A percentile compares a stretch with the other conserved stretches of the same genome.
phyloP scores from a whole-genome alignment of 139 green algal species.

The Limnomonas spitsbergensis region DNA sequence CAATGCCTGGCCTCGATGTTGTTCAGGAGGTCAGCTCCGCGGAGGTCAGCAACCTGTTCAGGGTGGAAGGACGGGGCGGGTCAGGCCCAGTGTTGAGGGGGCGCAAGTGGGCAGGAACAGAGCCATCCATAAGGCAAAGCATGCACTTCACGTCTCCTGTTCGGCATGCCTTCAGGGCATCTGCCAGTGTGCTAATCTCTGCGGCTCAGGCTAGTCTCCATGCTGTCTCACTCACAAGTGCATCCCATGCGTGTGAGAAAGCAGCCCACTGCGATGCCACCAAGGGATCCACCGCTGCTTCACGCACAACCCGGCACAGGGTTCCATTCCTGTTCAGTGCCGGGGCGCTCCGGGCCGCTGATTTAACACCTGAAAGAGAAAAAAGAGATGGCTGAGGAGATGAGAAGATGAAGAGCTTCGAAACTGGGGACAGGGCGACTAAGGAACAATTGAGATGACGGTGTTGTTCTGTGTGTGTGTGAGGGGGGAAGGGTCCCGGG shows the following conservation, averaged over 20 bases:
- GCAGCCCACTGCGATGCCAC: slow-evolving; percentile 21
- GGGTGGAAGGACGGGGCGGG: background rate
- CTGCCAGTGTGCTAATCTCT: background rate
- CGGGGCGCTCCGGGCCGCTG: too few relatives aligned
- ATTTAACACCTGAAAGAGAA: too few relatives aligned
- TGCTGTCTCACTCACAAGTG: slow-evolving; percentile 12
- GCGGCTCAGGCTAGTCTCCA: background rate
- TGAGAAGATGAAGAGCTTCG: too few relatives aligned
- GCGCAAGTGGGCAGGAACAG: background rate
- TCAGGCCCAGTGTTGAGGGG: background rate
- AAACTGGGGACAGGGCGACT: too few relatives aligned
- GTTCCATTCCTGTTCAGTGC: too few relatives aligned
- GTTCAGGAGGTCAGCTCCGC: slow-evolving; percentile 22
- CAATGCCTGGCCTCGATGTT: slow-evolving; percentile 30
- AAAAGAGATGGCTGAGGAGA: too few relatives aligned
- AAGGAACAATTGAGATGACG: too few relatives aligned
- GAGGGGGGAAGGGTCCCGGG: too few relatives aligned
- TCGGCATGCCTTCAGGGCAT: too few relatives aligned
- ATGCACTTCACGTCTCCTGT: too few relatives aligned
- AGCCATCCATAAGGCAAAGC: background rate
- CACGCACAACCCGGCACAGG: slow-evolving; percentile 15
- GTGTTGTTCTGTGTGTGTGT: too few relatives aligned
- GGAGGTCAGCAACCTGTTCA: slow-evolving; percentile 23
- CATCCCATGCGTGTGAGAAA: slow-evolving; percentile 23
- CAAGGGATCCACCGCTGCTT: slow-evolving; percentile 1